phyloP scores from a whole-genome alignment of 441 rosid species.

The Manihot esculenta region DNA sequence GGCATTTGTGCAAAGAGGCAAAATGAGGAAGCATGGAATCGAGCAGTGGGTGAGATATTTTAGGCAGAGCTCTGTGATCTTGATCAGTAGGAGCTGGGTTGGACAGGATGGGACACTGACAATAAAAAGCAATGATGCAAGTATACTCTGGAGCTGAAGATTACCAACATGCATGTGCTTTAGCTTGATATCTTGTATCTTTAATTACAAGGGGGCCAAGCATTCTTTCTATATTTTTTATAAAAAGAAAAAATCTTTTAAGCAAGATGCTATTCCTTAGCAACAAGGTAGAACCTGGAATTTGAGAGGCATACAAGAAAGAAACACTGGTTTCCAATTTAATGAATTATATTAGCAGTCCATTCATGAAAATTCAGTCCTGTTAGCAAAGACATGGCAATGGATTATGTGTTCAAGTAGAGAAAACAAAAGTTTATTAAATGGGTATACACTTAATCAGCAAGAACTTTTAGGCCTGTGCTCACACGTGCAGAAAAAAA shows the following conservation, averaged over 20 bases:
- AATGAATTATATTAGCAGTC: background rate
- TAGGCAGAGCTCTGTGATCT: too few species aligned
- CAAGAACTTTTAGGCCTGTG: constrained; percentile 11
- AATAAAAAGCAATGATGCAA: background rate
- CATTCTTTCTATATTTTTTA: background rate
- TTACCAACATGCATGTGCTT: constrained; percentile 21
- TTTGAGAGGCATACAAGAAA: too few species aligned
- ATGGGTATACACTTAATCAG: too few species aligned
- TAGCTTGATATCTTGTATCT: constrained; percentile 15
- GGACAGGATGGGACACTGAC: constrained; percentile 1
- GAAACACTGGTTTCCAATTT: too few species aligned
- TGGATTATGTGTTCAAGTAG: too few species aligned
- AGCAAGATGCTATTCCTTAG: constrained; percentile 15
- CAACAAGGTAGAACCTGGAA: background rate
- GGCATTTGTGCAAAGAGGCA: too few species aligned
- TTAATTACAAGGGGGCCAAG: background rate
- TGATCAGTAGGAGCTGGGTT: background rate
- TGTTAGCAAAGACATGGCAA: too few species aligned
- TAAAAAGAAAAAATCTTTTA: background rate
- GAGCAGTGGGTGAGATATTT: too few species aligned
- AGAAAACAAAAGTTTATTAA: too few species aligned
- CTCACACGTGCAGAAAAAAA: constrained; percentile 22
- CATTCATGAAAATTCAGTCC: background rate
- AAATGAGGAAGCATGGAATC: too few species aligned
- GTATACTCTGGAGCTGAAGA: background rate